Evolutionary conservation across 345 rosid genomes (phyloP).

Genomic region (Reutealis trisperma): DNA sequence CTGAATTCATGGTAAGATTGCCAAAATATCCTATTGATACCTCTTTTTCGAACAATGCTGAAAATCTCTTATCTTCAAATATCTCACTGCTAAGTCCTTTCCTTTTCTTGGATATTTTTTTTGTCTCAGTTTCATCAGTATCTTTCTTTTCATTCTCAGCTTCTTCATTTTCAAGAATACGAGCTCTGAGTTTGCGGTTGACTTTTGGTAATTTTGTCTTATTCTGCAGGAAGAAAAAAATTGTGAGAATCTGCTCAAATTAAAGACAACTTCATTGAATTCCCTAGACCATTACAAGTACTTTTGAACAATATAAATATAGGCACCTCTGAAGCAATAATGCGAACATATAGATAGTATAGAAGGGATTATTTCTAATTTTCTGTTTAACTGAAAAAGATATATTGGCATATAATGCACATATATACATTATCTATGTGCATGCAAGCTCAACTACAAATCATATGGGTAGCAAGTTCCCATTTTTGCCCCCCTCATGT

Average conservation of each 20-base stretch:
- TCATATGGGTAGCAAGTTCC: not conserved
- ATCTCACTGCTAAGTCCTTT: conserved; percentile 51
- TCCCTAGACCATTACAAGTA: not conserved
- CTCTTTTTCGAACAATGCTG: conserved; percentile 52
- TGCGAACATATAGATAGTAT: not conserved
- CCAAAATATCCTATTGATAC: conserved; percentile 35
- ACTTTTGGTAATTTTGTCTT: conserved; percentile 71
- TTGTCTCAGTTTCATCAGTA: conserved; percentile 48
- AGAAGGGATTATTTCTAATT: not conserved
- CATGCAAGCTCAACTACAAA: not conserved
- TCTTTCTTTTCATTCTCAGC: conserved; percentile 51
- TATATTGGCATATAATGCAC: not conserved
- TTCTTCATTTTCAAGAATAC: conserved; percentile 56
- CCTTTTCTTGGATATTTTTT: conserved; percentile 74
- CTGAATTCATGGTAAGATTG: not conserved
- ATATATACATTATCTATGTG: not conserved
- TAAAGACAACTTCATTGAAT: not conserved
- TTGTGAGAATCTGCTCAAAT: not conserved
- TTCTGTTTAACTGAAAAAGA: not conserved
- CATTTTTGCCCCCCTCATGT: not conserved
- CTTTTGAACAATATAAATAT: not conserved
- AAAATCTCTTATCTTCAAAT: conserved; percentile 65
- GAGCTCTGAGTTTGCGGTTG: conserved; percentile 65
- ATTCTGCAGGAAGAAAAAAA: conserved; percentile 33
- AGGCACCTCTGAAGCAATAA: not conserved